phyloP scores from a whole-genome alignment of 1,284 basidiomycete species.

The Cutaneotrichosporon curvatum region DNA sequence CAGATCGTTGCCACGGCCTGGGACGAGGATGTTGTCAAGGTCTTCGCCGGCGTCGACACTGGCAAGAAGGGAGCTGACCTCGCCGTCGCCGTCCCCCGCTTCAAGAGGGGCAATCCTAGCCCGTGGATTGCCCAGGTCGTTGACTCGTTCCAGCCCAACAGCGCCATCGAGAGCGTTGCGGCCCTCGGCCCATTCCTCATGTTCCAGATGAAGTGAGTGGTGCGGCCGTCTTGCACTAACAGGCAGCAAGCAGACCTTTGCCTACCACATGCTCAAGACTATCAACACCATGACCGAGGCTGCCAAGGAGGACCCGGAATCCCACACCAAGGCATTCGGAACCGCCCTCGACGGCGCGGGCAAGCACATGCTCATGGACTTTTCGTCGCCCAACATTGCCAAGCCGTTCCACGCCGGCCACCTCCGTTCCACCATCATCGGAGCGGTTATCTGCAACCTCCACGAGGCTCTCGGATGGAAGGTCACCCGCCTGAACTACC shows the following conservation, averaged over 20 bases:
- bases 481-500: conserved; percentile 84
- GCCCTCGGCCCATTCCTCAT: conserved; percentile 74
- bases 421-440: conserved; percentile 93
- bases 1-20: conserved; percentile 65
- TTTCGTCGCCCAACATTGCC: conserved; percentile 95
- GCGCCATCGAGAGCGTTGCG: conserved; percentile 51
- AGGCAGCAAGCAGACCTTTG: conserved; percentile 51
- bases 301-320: conserved; percentile 28
- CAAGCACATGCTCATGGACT: conserved; percentile 65
- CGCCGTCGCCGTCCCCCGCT: conserved; percentile 83
- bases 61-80: conserved; percentile 88
- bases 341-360: conserved; percentile 66
- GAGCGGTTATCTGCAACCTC: conserved; percentile 84
- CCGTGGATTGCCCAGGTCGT: conserved; percentile 69
- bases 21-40: conserved; percentile 61
- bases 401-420: conserved; percentile 99
- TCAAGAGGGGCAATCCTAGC: conserved; percentile 75
- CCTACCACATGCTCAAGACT: conserved; percentile 69
- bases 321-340: conserved; percentile 58
- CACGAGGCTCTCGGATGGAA: conserved; percentile 93
- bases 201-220: conserved; percentile 59
- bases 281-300: conserved; percentile 61
- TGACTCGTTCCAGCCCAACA: conserved; percentile 51
- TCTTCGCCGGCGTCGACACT: conserved; percentile 76
- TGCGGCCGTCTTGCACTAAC: background rate